These are phyloP conservation scores for Cicer pinnatifidum DNA, from an alignment of 306 rosid genomes.

Conservation along the genomic window DNA sequence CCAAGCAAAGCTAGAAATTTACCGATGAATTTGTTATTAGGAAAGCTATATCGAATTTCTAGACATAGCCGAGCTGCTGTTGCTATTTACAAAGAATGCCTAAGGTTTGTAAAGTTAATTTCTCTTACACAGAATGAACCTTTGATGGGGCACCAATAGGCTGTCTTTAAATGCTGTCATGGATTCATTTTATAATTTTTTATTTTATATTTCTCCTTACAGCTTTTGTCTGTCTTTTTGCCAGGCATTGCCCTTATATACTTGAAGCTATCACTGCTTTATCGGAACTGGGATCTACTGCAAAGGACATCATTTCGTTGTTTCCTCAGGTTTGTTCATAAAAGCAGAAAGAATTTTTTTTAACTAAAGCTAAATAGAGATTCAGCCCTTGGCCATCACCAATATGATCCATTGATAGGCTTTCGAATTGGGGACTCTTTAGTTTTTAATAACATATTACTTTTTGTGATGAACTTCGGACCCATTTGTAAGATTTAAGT, in stretches of 20 bases:
- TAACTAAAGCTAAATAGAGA: conserved; percentile 30
- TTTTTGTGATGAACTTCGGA: conserved; percentile 27
- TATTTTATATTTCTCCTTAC: neutral
- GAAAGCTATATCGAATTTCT: conserved; percentile 80
- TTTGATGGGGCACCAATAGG: conserved; percentile 29
- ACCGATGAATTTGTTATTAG: conserved; percentile 87
- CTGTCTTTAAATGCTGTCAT: conserved; percentile 1
- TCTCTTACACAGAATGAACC: conserved; percentile 29
- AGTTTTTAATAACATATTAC: conserved; percentile 1
- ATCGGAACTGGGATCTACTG: conserved; percentile 80
- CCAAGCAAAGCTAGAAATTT: conserved; percentile 83
- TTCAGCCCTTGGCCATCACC: conserved; percentile 10
- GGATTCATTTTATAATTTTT: conserved; percentile 12
- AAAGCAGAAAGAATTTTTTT: conserved; percentile 32
- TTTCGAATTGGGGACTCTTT: neutral
- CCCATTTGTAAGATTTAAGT: conserved; percentile 36
- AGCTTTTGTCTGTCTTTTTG: conserved; percentile 41
- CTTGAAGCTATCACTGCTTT: conserved; percentile 87
- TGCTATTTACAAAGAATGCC: conserved; percentile 91
- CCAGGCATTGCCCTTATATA: conserved; percentile 85
- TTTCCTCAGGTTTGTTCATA: conserved; percentile 83
- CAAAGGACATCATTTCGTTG: conserved; percentile 84
- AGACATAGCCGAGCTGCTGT: conserved; percentile 89
- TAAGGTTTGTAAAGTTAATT: conserved; percentile 65
- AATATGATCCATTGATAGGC: conserved; percentile 12